Base-by-base conservation (phyloP, 192 early-diverging fungal genomes). In the Pilobolus umbonatus region DNA sequence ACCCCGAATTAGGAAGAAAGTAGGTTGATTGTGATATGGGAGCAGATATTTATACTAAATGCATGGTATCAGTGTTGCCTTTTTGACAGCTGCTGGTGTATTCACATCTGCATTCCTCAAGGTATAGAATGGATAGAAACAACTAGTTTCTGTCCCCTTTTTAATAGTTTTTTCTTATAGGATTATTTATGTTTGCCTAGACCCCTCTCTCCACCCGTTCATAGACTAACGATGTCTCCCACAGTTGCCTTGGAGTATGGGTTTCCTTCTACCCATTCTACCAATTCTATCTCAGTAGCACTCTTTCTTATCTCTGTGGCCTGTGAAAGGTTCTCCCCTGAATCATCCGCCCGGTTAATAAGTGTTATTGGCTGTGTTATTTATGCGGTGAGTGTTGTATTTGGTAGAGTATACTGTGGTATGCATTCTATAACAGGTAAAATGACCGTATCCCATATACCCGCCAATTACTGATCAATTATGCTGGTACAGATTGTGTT, bases 261-360 rank as follows among this genome's bases (percentile, higher is more conserved):
- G 14, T 93, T 94, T 62, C 94, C 94, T 19, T 92, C 90, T 3
- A 90, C 90, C 0, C 94, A 97, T 60, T 85, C 91, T 0, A 81
- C 88, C 32, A 94, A 94, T 68, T 86, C 89, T 1, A 69, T 88
- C 24, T 84, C 86, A n/a, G 80, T 93, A 11, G 82, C 87, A 5
- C 61, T 86, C 7, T 81, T 75, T 46, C 60, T 81, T 17, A 70
- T 80, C 59, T 73, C 75, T 8, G 63, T 63, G 22, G 43, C 76
- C n/a, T 56, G 79, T 26, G 82, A 81, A 60, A 54, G 67, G 6
- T 63, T 79, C 9, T 65, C 73, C 12, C 51, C 71, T 64, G 71
- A 72, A 30, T 71, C 70, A 1, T 64, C 65, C 57, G 65, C 65
- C 51, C 67, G 75, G 48, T 65, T 68, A 28, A 28, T 75, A 21